These are phyloP conservation scores for Hebeloma cylindrosporum DNA, from an alignment of 768 basidiomycete species.

Conservation along the genomic window DNA sequence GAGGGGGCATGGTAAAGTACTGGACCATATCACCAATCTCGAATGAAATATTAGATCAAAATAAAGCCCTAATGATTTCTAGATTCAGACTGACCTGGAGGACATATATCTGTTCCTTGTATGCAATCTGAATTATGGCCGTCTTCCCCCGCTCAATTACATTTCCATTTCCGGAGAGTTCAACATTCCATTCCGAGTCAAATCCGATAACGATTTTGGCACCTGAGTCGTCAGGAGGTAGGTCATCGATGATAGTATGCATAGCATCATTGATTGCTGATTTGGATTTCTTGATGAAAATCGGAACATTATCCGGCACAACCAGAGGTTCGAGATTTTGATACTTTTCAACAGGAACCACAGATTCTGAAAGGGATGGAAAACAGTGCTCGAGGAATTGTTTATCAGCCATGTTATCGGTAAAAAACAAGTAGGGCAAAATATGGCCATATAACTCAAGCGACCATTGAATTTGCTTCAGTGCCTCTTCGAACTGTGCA, in stretches of 20 bases:
- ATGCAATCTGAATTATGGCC: slow-evolving; percentile 22
- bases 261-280: slow-evolving; percentile 16
- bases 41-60: slow-evolving; percentile 9
- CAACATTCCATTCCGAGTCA: slow-evolving; percentile 24
- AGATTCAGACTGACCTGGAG: slow-evolving; percentile 14
- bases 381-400: slow-evolving; percentile 21
- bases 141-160: slow-evolving; percentile 10
- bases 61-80: neutral
- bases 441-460: slow-evolving; percentile 17
- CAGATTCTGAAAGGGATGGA: slow-evolving; percentile 21
- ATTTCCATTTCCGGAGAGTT: slow-evolving; percentile 4
- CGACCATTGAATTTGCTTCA: slow-evolving; percentile 14
- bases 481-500: slow-evolving; percentile 21
- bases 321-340: slow-evolving; percentile 16
- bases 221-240: slow-evolving; percentile 3
- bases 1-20: no score
- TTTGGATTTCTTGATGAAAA: slow-evolving; percentile 4
- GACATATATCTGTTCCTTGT: slow-evolving; percentile 14
- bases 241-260: slow-evolving; percentile 15
- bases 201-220: slow-evolving; percentile 19
- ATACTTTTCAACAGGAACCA: slow-evolving; percentile 27
- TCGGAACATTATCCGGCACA: slow-evolving; percentile 7
- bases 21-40: slow-evolving; percentile 19
- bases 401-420: slow-evolving; percentile 20
- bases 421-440: slow-evolving; percentile 15